Evolutionary conservation across 2,329 filamentous ascomycete species (phyloP).

Genomic region (Monilinia fructigena): DNA sequence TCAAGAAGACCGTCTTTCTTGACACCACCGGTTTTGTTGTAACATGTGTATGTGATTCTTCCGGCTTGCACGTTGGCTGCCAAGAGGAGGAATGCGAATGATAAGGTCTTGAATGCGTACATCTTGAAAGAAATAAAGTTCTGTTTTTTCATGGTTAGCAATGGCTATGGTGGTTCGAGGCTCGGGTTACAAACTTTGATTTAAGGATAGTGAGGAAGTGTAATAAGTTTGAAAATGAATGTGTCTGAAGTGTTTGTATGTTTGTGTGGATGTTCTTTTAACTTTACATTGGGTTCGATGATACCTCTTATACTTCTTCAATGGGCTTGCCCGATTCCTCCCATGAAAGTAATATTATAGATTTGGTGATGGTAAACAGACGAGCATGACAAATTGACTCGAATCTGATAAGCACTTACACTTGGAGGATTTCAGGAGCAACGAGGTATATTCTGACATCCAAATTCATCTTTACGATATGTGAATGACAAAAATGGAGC

Average conservation of each 20-base stretch:
- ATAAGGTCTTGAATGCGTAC: constrained; percentile 6
- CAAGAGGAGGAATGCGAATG: background rate
- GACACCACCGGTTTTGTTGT: background rate
- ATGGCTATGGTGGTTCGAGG: background rate
- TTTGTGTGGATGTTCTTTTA: background rate
- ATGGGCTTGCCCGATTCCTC: background rate
- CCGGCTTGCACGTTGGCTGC: background rate
- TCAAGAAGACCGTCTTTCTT: background rate
- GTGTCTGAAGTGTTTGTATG: background rate
- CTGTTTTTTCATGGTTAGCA: background rate
- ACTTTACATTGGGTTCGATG: background rate
- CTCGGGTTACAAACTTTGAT: background rate
- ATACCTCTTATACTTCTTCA: background rate
- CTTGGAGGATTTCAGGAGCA: background rate
- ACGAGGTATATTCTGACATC: background rate
- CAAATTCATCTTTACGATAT: background rate
- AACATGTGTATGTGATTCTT: background rate
- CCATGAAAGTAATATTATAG: background rate
- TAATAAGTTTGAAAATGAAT: background rate
- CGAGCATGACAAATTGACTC: background rate
- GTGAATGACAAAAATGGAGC: background rate
- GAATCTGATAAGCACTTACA: background rate
- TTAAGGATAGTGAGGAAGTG: background rate
- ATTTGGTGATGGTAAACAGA: background rate
- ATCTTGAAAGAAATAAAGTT: background rate